Evolutionary conservation across 169 alveolate species (phyloP), one percentile per base, ranked within the genome.

Genomic region (Plasmodium fragile): DNA sequence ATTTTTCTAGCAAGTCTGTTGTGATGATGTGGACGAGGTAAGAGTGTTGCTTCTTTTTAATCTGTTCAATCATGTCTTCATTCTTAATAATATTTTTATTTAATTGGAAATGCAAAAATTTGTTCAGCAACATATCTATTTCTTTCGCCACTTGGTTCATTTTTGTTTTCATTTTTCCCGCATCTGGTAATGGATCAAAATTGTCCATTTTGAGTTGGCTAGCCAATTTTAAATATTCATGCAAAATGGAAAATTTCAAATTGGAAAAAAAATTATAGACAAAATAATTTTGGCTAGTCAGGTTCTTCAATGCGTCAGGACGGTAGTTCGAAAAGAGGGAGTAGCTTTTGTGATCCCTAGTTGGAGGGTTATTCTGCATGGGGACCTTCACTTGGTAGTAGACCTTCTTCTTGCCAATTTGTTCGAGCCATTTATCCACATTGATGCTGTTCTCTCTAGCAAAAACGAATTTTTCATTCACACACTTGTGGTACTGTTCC

Each of bases 211-310:
- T 77, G 10, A 89, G 39, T 28, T 78, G 36, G 25, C 71, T 89
- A 3, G 90, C 22, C 16, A 78, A 18, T 22, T 89, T 65, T 55
- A 89, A 78, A 78, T 89, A 89, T 78, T 89, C 94, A 59, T 89
- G 80, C 18, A 89, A 22, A 28, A 89, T 41, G 22, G 55, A 69
- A 22, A 78, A 8, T 89, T 78, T 89, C 25, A 59, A 59, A 30
- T 70, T 89, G 43, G 94, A 77, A 43, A 77, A 79, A 65, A 89
- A 89, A 89, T 89, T 89, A 79, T 89, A 89, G 13, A 89, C 43
- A 70, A 89, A 89, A 36, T 89, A 89, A 11, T 59, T 78, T 78
- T 89, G 81, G 39, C 53, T 78, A 25, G 72, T 32, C 49, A 72
- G 32, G 34, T 89, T 89, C 78, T 77, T 89, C 45, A 89, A 16